phyloP scores from a whole-genome alignment of 2,329 filamentous ascomycete genomes.

The Neoascochyta sp. region DNA sequence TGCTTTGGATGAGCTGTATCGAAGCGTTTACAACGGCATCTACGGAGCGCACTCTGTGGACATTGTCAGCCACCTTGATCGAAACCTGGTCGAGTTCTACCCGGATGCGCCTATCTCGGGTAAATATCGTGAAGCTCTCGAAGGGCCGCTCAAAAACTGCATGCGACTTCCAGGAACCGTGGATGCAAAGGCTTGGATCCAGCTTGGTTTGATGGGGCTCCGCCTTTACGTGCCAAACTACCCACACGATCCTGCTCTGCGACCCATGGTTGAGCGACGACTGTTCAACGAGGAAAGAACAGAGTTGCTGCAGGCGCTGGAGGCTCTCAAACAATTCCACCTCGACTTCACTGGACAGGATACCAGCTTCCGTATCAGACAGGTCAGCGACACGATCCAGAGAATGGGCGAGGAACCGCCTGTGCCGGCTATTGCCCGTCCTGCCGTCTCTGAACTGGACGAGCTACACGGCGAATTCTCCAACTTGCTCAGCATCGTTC shows the following conservation, averaged over 20 bases:
- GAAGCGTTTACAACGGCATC: conserved; percentile 17
- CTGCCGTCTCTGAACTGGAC: conserved; percentile 62
- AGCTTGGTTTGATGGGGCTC: conserved; percentile 70
- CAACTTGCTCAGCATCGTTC: conserved; percentile 56
- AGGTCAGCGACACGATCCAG: conserved; percentile 60
- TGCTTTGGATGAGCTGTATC: conserved; percentile 28
- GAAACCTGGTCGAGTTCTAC: conserved; percentile 7
- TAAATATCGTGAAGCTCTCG: conserved; percentile 35
- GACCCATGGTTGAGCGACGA: conserved; percentile 59
- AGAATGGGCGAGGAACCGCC: conserved; percentile 64
- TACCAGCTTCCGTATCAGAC: conserved; percentile 62
- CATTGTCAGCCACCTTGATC: conserved; percentile 7
- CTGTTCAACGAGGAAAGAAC: conserved; percentile 55
- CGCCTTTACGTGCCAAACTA: conserved; percentile 81
- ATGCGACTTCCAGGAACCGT: conserved; percentile 3
- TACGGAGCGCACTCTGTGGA: conserved; percentile 18
- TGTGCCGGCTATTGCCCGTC: conserved; percentile 67
- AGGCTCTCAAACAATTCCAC: conserved; percentile 64
- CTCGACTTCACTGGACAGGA: conserved; percentile 62
- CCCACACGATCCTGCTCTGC: conserved; percentile 73
- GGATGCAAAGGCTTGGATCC: conserved; percentile 61
- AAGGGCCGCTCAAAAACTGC: conserved; percentile 14
- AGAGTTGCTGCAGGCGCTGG: conserved; percentile 55
- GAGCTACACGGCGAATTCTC: conserved; percentile 79
- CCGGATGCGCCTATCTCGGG: conserved; percentile 10